phyloP scores from a whole-genome alignment of 129 eudicot genomes.

The Chrysanthemum makinoi region DNA sequence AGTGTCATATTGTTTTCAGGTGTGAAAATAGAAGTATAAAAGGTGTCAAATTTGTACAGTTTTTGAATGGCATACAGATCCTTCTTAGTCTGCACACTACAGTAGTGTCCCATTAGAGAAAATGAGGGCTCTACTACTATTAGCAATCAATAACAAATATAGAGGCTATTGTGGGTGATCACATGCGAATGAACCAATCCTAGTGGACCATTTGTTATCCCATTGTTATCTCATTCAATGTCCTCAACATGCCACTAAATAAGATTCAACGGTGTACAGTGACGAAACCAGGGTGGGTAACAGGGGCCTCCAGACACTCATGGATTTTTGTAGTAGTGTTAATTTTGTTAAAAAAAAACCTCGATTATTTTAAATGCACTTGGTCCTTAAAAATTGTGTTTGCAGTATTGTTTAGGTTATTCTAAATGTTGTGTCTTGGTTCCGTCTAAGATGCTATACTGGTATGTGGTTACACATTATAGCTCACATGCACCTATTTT shows the following conservation, averaged over 20 bases:
- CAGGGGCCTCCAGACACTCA: too few relatives aligned
- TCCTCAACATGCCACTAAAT: conserved; percentile 17
- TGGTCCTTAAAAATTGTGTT: too few relatives aligned
- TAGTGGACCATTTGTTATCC: conserved; percentile 22
- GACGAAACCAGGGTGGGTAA: too few relatives aligned
- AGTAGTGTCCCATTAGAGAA: conserved; percentile 32
- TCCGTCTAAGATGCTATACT: too few relatives aligned
- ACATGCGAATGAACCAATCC: conserved; percentile 27
- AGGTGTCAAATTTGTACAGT: neutral
- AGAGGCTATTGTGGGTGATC: conserved; percentile 24
- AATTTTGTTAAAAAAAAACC: too few relatives aligned
- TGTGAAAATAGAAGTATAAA: conserved; percentile 28
- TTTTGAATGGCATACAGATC: conserved; percentile 22
- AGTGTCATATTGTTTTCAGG: conserved; percentile 16
- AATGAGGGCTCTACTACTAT: conserved; percentile 26
- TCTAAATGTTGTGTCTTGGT: too few relatives aligned
- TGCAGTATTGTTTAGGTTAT: too few relatives aligned
- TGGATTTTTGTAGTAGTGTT: too few relatives aligned
- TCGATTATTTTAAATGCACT: too few relatives aligned
- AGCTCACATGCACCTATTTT: too few relatives aligned
- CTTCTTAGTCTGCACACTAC: conserved; percentile 10
- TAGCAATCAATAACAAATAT: neutral
- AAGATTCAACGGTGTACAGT: neutral
- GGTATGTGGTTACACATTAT: too few relatives aligned
- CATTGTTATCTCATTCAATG: conserved; percentile 4